Evolutionary conservation across 164 flowering plant genomes (phyloP).

Genomic region (Magnolia changhungtana): DNA sequence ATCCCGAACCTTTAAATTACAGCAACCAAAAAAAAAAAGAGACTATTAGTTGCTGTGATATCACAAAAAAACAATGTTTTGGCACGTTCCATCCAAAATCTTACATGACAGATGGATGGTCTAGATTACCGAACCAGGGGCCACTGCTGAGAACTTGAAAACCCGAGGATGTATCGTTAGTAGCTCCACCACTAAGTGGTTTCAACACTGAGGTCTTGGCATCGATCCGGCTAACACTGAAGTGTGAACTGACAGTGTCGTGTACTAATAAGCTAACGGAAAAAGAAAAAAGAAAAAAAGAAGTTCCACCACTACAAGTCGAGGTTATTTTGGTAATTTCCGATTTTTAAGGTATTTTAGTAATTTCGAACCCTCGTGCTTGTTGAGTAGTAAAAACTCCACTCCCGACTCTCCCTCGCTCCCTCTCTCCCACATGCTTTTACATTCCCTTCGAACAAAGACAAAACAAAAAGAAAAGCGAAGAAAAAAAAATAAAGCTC

Average conservation of each 20-base stretch:
- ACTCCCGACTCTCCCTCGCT: constrained; percentile 9
- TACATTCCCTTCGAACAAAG: constrained; percentile 14
- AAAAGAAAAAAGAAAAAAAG: too few species aligned
- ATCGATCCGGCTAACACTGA: too few species aligned
- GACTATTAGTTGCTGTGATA: neutral
- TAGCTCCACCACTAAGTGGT: too few species aligned
- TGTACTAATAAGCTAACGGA: too few species aligned
- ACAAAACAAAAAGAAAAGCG: neutral
- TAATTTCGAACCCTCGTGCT: constrained; percentile 8
- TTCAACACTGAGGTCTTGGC: too few species aligned
- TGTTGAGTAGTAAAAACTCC: constrained; percentile 17
- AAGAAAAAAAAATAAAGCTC: neutral
- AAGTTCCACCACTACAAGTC: neutral
- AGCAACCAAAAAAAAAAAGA: too few species aligned
- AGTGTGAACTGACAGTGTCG: too few species aligned
- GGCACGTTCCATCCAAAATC: neutral
- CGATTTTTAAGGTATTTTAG: constrained; percentile 17
- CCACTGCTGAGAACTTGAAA: too few species aligned
- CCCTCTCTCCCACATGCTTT: constrained; percentile 17
- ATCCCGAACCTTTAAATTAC: too few species aligned
- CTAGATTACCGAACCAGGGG: neutral
- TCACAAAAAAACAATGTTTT: neutral
- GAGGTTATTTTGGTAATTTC: neutral
- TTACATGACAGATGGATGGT: neutral
- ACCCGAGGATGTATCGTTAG: too few species aligned